Conservation (phyloP, 2,329 filamentous ascomycete species). For the Exophiala xenobiotica region DNA sequence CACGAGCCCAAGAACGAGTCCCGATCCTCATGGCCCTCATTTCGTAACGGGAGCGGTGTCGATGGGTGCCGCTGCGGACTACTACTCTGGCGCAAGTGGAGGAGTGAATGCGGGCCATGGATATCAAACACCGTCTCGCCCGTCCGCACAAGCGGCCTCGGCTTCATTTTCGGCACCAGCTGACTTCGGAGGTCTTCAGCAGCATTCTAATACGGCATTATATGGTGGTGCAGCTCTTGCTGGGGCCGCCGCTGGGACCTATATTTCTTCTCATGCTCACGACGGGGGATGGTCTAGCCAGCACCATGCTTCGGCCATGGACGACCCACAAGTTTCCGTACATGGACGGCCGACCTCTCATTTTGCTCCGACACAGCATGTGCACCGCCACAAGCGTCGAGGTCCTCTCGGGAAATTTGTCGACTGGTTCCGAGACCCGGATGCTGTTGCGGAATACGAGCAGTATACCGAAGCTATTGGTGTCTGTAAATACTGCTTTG, state of each 20-base stretch:
- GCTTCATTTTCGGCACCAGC: constrained; percentile 26
- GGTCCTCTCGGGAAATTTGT: constrained; percentile 58
- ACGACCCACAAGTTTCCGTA: not conserved
- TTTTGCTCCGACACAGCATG: constrained; percentile 19
- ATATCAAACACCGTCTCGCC: constrained; percentile 21
- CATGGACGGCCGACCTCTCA: constrained; percentile 1
- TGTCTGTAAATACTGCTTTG: constrained; percentile 65
- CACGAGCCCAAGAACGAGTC: constrained; percentile 32
- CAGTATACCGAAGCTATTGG: constrained; percentile 68
- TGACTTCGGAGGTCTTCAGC: constrained; percentile 9
- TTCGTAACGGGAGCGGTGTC: constrained; percentile 5
- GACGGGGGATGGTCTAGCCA: constrained; percentile 35
- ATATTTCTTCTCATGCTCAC: constrained; percentile 39
- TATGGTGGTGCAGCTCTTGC: constrained; percentile 38
- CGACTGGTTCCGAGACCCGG: constrained; percentile 63
- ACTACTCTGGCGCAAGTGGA: constrained; percentile 17
- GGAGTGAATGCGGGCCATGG: not conserved
- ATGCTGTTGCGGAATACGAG: constrained; percentile 65
- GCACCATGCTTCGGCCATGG: constrained; percentile 33
- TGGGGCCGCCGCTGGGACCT: constrained; percentile 43
- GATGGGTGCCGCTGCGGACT: constrained; percentile 20
- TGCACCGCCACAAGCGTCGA: constrained; percentile 50
- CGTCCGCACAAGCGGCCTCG: constrained; percentile 28
- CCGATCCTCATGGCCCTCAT: constrained; percentile 3
- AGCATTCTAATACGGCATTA: constrained; percentile 34